Conservation (phyloP, 83 land plant genomes). For the Picea abies region DNA sequence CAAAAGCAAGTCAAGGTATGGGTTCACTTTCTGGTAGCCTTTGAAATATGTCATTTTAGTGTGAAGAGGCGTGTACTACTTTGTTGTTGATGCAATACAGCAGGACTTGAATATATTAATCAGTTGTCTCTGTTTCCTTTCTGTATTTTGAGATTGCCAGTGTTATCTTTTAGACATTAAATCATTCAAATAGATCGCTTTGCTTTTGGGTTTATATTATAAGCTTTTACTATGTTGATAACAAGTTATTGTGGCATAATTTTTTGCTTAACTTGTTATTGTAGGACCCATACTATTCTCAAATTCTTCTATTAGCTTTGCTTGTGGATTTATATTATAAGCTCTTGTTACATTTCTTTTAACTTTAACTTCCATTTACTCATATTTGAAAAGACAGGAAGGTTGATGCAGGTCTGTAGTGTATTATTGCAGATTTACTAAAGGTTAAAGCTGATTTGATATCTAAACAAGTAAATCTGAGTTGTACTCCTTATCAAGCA, state of each 20-base stretch:
- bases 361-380: no score
- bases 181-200: neutral
- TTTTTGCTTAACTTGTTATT: neutral
- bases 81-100: neutral
- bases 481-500: no score
- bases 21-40: neutral
- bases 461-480: no score
- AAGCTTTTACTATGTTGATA: neutral
- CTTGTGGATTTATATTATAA: no score
- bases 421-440: no score
- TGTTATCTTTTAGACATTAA: neutral
- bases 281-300: neutral
- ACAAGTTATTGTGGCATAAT: neutral
- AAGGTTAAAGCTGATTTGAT: no score
- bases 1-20: slow-evolving; percentile 92
- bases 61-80: neutral
- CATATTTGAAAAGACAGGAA: no score
- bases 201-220: neutral
- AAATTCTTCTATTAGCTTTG: neutral
- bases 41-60: neutral
- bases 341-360: no score
- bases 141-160: neutral
- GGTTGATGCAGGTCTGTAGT: no score
- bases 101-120: neutral
- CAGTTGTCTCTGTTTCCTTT: neutral